Evolutionary conservation across 1,284 basidiomycete species (phyloP), one percentile per base, ranked within the genome.

Genomic region (Kwoniella shivajii): DNA sequence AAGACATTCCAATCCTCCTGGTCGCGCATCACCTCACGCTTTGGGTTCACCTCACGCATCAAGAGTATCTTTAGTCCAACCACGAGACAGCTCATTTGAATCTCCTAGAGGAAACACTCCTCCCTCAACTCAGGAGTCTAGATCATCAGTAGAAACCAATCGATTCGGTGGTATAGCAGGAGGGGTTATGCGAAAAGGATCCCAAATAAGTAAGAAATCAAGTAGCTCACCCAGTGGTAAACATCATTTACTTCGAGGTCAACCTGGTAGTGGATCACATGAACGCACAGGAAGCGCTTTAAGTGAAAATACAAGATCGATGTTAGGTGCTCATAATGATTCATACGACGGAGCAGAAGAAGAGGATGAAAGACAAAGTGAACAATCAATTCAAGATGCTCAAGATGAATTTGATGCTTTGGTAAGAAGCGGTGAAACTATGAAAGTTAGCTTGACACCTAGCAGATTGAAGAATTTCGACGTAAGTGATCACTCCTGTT

Each of bases 391-490:
- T 38, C 49, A 63, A 22, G 67, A 69, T n/a, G 72, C 72, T 2
- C 69, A 75, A 44, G 75, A 88, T 59, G 89, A 93, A 74, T 96
- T 96, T 75, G 92, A 96, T 77, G 86, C 90, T 73, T 81, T 95
- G 73, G 87, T 96, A 84, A 84, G 85, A 51, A 91, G 89, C 57
- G 86, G 87, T 54, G 82, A 88, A 53, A 95, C 92, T 9, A 89
- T 94, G 87, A 95, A 93, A 75, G 88, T 98, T 67, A 95, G 92
- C 46, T 82, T 97, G 59, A 98, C 94, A 27, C 94, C 94, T 55
- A 89, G 94, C 79, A 83, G 92, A 50, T 80, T 96, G 54, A 88
- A 86, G 75, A 89, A 86, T 37, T 92, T 93, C 84, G 91, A 94
- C 82, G 92, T 92, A 78, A 75, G 79, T 67, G 34, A 14, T 11